These are phyloP conservation scores for Candida yuanshanica DNA, from an alignment of 805 yeast species.

Conservation along the genomic window DNA sequence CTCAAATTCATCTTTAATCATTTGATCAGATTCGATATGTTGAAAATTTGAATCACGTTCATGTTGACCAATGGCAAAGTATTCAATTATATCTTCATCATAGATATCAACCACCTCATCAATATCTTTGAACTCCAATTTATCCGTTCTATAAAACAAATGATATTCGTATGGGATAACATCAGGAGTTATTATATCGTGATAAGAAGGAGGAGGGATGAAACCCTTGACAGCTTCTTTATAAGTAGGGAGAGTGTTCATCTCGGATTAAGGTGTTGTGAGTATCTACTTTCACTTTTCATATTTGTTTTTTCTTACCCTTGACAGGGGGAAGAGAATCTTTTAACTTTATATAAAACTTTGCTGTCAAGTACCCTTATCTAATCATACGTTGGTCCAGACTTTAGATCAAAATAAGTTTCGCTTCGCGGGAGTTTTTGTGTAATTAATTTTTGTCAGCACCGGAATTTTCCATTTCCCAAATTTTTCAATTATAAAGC, in stretches of 20 bases:
- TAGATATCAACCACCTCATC: conserved; percentile 5
- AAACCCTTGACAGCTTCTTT: conserved; percentile 11
- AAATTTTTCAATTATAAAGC: too few species aligned
- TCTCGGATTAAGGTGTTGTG: too few species aligned
- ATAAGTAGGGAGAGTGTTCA: conserved; percentile 14
- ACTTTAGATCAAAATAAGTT: too few species aligned
- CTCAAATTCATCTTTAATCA: conserved; percentile 10
- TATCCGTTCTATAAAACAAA: conserved; percentile 11
- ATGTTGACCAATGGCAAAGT: conserved; percentile 6
- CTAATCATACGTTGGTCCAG: too few species aligned
- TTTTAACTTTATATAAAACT: too few species aligned
- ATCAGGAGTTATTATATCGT: conserved; percentile 9
- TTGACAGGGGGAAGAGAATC: too few species aligned
- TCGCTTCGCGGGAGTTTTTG: too few species aligned
- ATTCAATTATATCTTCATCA: conserved; percentile 10
- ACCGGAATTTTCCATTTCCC: too few species aligned
- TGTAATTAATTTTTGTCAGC: too few species aligned
- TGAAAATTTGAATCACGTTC: conserved; percentile 2
- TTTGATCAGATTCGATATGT: conserved; percentile 2
- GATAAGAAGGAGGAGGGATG: conserved; percentile 21
- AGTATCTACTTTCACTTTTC: too few species aligned
- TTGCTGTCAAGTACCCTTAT: too few species aligned
- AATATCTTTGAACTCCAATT: conserved; percentile 3
- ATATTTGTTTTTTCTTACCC: too few species aligned
- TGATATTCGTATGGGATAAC: conserved; percentile 8